A percentile compares a stretch with the other conserved stretches of the same genome.
Conservation (phyloP, 192 early-diverging fungal species). For the Cladochytrium replicatum region DNA sequence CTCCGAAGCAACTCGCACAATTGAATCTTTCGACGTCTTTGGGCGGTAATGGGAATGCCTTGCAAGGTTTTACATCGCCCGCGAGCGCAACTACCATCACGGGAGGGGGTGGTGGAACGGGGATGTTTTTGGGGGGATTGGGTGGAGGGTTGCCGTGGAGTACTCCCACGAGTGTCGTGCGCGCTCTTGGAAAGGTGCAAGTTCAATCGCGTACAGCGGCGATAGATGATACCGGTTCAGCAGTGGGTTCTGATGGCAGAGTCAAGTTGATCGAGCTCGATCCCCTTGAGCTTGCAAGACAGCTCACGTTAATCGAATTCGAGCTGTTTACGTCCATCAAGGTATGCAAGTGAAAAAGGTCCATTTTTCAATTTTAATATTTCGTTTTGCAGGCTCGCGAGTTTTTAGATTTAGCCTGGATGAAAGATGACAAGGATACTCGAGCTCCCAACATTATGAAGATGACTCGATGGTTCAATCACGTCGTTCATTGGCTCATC, state of each 20-base stretch:
- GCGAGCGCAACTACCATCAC: too few species aligned
- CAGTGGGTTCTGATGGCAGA: conserved; percentile 12
- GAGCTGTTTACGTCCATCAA: conserved; percentile 40
- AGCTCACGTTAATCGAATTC: conserved; percentile 46
- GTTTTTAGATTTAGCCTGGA: conserved; percentile 44
- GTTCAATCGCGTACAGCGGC: too few species aligned
- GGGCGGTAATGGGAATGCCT: too few species aligned
- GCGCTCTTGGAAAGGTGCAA: too few species aligned
- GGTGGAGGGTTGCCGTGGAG: too few species aligned
- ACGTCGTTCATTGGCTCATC: conserved; percentile 44
- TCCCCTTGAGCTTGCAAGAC: conserved; percentile 44
- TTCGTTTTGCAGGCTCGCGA: conserved; percentile 22
- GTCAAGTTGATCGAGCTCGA: conserved; percentile 39
- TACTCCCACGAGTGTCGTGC: too few species aligned
- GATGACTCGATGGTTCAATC: conserved; percentile 50
- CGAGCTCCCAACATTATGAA: conserved; percentile 39
- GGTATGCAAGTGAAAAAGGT: too few species aligned
- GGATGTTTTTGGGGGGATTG: too few species aligned
- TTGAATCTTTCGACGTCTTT: too few species aligned
- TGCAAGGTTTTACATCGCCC: too few species aligned
- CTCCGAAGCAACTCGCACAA: too few species aligned
- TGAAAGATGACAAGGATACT: conserved; percentile 47
- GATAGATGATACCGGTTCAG: background rate
- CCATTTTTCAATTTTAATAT: background rate
- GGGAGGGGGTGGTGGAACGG: too few species aligned